A percentile compares a stretch with the other conserved stretches of the same genome.
These are phyloP conservation scores for Sisymbrium altissimum DNA, from an alignment of 345 rosid species.

Conservation along the genomic window DNA sequence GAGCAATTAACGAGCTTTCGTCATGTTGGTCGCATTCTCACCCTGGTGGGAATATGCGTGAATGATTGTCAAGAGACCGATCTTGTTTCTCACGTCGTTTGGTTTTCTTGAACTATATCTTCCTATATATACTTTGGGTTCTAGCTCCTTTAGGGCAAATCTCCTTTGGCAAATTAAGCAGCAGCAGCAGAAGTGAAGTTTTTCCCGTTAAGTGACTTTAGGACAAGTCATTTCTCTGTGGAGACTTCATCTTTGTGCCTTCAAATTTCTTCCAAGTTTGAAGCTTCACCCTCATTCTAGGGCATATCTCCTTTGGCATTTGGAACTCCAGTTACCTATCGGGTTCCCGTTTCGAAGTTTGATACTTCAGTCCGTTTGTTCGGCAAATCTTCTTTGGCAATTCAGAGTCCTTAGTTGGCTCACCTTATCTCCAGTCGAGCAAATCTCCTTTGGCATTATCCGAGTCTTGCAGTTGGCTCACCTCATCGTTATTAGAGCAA, in stretches of 20 bases:
- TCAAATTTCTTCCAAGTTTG: slow-evolving; percentile 25
- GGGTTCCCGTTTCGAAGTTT: slow-evolving; percentile 38
- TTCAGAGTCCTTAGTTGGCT: slow-evolving; percentile 36
- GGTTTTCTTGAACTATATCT: slow-evolving; percentile 13
- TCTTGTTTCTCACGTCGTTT: slow-evolving; percentile 9
- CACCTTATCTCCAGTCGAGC: slow-evolving; percentile 38
- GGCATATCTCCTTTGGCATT: slow-evolving; percentile 50
- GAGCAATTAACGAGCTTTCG: slow-evolving; percentile 8
- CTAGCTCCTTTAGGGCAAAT: slow-evolving; percentile 44
- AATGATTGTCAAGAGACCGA: slow-evolving; percentile 19
- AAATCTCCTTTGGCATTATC: slow-evolving; percentile 45
- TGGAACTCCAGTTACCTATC: slow-evolving; percentile 30
- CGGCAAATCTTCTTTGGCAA: slow-evolving; percentile 55
- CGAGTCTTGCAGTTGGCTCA: slow-evolving; percentile 33
- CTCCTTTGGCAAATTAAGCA: slow-evolving; percentile 47
- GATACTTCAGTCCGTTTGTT: slow-evolving; percentile 36
- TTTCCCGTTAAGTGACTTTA: slow-evolving; percentile 31
- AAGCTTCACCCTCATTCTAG: slow-evolving; percentile 30
- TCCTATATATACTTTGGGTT: slow-evolving; percentile 24
- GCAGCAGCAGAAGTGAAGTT: slow-evolving; percentile 19
- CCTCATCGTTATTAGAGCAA: slow-evolving; percentile 38
- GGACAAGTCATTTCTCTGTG: slow-evolving; percentile 24
- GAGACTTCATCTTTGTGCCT: slow-evolving; percentile 21
- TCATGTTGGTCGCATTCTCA: slow-evolving; percentile 16
- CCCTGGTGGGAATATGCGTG: slow-evolving; percentile 29